Base-by-base conservation (phyloP, 2,329 filamentous ascomycete species). In the Boeremia exigua region DNA sequence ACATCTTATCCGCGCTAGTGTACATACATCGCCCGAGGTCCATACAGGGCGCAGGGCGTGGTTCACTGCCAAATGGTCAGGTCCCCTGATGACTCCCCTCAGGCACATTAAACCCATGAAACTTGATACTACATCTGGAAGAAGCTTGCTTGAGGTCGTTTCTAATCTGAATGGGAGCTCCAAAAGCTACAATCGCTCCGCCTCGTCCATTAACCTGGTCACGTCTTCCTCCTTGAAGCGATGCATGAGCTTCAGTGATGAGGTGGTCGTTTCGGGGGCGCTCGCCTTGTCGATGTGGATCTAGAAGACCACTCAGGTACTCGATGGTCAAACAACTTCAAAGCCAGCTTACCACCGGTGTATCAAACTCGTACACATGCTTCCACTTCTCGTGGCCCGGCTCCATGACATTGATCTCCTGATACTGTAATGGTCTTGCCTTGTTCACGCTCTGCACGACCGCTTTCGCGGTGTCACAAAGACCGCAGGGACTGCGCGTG, bases 281-380 rank as follows among this genome's bases (percentile, higher is more conserved):
- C 77, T 56, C 42, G 61, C 52, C 54, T 84, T 87, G 77, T 86
- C 87, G 58, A 93, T 77, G 67, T 88, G 86, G 28, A 88, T 78
- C 82, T 84, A 56, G 6, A 46, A 43, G 56, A 54, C 54, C 60
- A 61, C 44, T 70, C 40, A 71, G 64, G 62, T 66, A 63, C 62
- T 65, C 58, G 37, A 27, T 39, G 34, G 9, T 49, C 34, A 27
- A 19, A 43, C 49, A 36, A 48, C 15, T 45, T 32, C 19, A 34
- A 29, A n/a, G 23, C 33, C 25, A 15, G 58, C 77, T 68, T 79
- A 93, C 90, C 68, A 93, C 90, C 0, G 90, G 90, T 7, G 91
- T 90, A 64, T 94, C 90, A 71, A 92, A 91, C 54, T 92, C 90
- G 70, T 94, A 94, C 1, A 92, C 69, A 44, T 87, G 81, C 67